Evolutionary conservation across 331 rosid genomes (phyloP).

Genomic region (Stylosanthes scabra): DNA sequence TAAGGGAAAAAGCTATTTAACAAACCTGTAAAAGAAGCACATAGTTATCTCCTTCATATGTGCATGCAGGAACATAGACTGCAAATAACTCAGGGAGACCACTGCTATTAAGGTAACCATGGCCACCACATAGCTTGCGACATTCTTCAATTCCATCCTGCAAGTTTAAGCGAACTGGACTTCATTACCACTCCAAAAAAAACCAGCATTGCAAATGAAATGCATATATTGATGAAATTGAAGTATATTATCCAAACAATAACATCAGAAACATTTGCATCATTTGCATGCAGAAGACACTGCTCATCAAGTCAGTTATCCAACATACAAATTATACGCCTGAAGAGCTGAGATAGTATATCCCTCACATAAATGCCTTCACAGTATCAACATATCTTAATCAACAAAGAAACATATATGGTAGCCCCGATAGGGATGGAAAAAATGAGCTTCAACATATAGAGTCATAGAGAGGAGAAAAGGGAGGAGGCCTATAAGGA

Average conservation of each 20-base stretch:
- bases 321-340: conserved; percentile 12
- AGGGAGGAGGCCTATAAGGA: background rate
- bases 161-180: conserved; percentile 35
- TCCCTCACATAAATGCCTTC: background rate
- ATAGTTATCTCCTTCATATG: conserved; percentile 95
- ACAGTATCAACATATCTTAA: background rate
- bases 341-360: conserved; percentile 5
- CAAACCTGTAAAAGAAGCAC: conserved; percentile 93
- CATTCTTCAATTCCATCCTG: conserved; percentile 98
- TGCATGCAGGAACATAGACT: conserved; percentile 92
- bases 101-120: conserved; percentile 98
- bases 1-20: conserved; percentile 22
- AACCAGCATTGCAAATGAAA: conserved; percentile 10
- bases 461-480: background rate
- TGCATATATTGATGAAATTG: background rate
- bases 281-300: conserved; percentile 13
- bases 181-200: conserved; percentile 9
- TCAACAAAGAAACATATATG: conserved; percentile 6
- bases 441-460: background rate
- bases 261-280: conserved; percentile 7
- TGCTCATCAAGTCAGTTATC: conserved; percentile 19
- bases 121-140: conserved; percentile 96
- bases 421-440: background rate
- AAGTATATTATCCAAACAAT: background rate
- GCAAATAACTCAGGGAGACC: conserved; percentile 99